phyloP scores from a whole-genome alignment of 441 rosid genomes.

The Populus hybrid region DNA sequence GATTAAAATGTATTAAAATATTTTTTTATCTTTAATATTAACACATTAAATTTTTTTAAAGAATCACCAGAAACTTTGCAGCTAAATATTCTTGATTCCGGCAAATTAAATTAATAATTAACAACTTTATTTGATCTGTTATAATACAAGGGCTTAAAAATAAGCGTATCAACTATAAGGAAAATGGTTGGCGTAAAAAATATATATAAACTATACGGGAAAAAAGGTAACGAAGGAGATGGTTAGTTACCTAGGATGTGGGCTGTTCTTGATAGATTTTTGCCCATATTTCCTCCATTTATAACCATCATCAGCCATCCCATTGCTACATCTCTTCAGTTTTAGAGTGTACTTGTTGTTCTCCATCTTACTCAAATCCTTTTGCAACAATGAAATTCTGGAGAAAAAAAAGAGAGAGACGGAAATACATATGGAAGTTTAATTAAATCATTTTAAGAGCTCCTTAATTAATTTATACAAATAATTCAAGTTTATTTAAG shows the following conservation, averaged over 20 bases:
- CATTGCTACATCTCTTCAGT: slow-evolving; percentile 51
- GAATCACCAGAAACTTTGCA: too few species aligned
- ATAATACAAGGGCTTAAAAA: too few species aligned
- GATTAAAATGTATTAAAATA: too few species aligned
- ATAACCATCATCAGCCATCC: slow-evolving; percentile 76
- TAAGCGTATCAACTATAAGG: too few species aligned
- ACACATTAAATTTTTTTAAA: too few species aligned
- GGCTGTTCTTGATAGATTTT: slow-evolving; percentile 80
- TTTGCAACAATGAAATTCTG: slow-evolving; percentile 38
- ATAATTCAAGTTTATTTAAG: too few species aligned
- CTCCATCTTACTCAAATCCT: slow-evolving; percentile 43
- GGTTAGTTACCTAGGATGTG: slow-evolving; percentile 65
- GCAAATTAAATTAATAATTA: too few species aligned
- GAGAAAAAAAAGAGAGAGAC: neutral
- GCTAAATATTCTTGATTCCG: too few species aligned
- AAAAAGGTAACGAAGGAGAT: neutral
- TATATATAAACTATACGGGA: neutral
- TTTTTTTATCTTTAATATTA: too few species aligned
- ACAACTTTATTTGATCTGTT: too few species aligned
- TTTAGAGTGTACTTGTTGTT: slow-evolving; percentile 63
- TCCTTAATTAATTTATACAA: neutral
- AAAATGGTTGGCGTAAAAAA: neutral
- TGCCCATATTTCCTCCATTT: slow-evolving; percentile 97
- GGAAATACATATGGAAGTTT: neutral
- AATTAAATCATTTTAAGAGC: neutral